These are phyloP conservation scores for Diospyros kaki DNA, from an alignment of 148 eudicot genomes.

Conservation along the genomic window DNA sequence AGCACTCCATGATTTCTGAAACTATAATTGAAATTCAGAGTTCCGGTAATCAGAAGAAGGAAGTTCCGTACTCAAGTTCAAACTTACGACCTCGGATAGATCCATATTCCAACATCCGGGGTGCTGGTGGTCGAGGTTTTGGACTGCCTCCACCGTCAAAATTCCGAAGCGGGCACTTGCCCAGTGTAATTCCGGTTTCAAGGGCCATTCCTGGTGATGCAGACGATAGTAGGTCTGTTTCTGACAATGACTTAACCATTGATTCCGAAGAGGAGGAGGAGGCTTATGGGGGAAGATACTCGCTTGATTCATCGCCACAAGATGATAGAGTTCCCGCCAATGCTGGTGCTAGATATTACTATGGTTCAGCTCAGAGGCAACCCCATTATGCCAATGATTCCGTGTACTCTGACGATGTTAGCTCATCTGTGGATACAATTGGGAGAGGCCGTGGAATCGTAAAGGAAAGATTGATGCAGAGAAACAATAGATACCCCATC, in stretches of 20 bases:
- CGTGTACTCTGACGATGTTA: constrained; percentile 73
- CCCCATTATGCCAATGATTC: constrained; percentile 54
- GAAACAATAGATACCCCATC: constrained; percentile 39
- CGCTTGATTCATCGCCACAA: constrained; percentile 77
- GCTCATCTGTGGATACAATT: constrained; percentile 63
- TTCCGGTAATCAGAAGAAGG: constrained; percentile 36
- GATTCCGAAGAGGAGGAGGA: constrained; percentile 74
- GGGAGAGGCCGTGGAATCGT: constrained; percentile 34
- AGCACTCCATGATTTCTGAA: neutral
- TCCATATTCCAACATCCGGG: constrained; percentile 34
- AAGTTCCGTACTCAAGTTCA: constrained; percentile 40
- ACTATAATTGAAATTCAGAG: constrained; percentile 35
- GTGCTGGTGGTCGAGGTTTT: constrained; percentile 33
- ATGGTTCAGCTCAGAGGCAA: constrained; percentile 29
- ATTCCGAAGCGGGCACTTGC: constrained; percentile 61
- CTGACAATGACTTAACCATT: constrained; percentile 51
- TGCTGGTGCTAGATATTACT: constrained; percentile 24
- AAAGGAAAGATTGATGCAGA: constrained; percentile 34
- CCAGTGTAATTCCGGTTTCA: constrained; percentile 50
- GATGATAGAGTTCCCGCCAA: constrained; percentile 43
- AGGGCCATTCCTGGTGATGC: constrained; percentile 40
- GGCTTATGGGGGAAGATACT: constrained; percentile 68
- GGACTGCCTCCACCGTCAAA: constrained; percentile 65
- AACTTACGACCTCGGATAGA: constrained; percentile 40
- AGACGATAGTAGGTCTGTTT: constrained; percentile 41